Percentiles rank a stretch among this genome's conserved stretches.
Conservation (phyloP, 345 rosid species). For the Ceriops tagal region DNA sequence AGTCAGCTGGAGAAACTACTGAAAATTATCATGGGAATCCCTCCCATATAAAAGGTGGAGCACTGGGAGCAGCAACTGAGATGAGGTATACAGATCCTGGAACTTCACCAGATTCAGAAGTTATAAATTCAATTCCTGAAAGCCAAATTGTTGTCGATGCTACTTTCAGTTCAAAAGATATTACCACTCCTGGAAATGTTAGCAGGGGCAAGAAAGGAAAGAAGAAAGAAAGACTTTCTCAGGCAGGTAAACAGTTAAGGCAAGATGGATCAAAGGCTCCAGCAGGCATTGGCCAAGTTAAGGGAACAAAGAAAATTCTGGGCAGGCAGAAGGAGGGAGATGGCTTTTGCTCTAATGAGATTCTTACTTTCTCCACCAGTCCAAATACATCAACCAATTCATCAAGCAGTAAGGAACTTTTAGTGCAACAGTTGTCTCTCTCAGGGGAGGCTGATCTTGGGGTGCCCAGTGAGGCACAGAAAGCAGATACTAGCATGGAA, state of each 20-base stretch:
- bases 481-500: slow-evolving; percentile 19
- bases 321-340: slow-evolving; percentile 27
- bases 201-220: slow-evolving; percentile 36
- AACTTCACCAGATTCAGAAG: slow-evolving; percentile 99
- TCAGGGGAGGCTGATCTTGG: slow-evolving; percentile 27
- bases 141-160: slow-evolving; percentile 32
- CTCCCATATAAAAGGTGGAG: slow-evolving; percentile 36
- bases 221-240: slow-evolving; percentile 44
- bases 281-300: slow-evolving; percentile 31
- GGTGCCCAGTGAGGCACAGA: slow-evolving; percentile 23
- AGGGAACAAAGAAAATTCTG: slow-evolving; percentile 39
- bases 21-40: slow-evolving; percentile 31
- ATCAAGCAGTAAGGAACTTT: slow-evolving; percentile 27
- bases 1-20: slow-evolving; percentile 40
- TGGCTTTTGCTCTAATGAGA: slow-evolving; percentile 23
- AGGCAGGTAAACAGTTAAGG: slow-evolving; percentile 23
- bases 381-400: slow-evolving; percentile 33
- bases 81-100: slow-evolving; percentile 55
- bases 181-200: slow-evolving; percentile 27
- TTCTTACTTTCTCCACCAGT: slow-evolving; percentile 20
- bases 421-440: slow-evolving; percentile 19
- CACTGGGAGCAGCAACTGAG: slow-evolving; percentile 36
- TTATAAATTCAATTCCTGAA: slow-evolving; percentile 68
- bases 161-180: slow-evolving; percentile 35
- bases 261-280: slow-evolving; percentile 30